Evolutionary conservation across 2,329 filamentous ascomycete genomes (phyloP).

Genomic region (Fusarium abutilonis): DNA sequence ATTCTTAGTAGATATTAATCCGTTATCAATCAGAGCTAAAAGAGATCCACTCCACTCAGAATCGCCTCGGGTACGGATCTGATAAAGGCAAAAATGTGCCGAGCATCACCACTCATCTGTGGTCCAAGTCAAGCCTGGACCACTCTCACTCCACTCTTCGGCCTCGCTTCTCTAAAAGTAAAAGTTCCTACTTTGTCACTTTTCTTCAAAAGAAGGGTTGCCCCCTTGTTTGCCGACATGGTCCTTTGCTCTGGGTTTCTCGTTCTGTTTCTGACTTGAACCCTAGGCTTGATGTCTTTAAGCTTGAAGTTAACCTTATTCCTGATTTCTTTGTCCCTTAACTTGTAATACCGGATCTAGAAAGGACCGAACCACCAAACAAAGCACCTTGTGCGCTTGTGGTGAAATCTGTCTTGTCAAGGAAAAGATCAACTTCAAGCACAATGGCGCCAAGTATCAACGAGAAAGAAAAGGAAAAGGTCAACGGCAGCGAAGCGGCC

Average conservation of each 20-base stretch:
- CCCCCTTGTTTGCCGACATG: constrained; percentile 13
- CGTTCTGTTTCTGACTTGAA: neutral
- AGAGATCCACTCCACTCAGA: constrained; percentile 11
- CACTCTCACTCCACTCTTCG: constrained; percentile 29
- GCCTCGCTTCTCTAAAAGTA: constrained; percentile 21
- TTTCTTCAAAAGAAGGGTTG: constrained; percentile 26
- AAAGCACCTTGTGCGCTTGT: neutral
- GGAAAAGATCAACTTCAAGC: neutral
- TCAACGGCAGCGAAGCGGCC: constrained; percentile 2
- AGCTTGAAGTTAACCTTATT: constrained; percentile 5
- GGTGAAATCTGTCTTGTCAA: neutral
- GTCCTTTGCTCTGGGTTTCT: neutral
- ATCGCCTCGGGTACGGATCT: constrained; percentile 28
- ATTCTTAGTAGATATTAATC: constrained; percentile 6
- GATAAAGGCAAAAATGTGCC: constrained; percentile 37
- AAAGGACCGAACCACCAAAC: neutral
- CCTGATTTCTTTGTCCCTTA: neutral
- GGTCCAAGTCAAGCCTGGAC: constrained; percentile 14
- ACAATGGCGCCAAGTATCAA: constrained; percentile 27
- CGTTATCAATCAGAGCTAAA: constrained; percentile 33
- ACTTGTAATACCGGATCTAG: constrained; percentile 4
- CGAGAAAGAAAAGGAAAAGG: constrained; percentile 31
- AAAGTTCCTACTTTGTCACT: constrained; percentile 16
- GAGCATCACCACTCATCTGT: constrained; percentile 32
- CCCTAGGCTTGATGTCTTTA: constrained; percentile 3